Evolutionary conservation across 805 yeast genomes (phyloP), one percentile per base, ranked within the genome.

Genomic region (Ascoidea rubescens): DNA sequence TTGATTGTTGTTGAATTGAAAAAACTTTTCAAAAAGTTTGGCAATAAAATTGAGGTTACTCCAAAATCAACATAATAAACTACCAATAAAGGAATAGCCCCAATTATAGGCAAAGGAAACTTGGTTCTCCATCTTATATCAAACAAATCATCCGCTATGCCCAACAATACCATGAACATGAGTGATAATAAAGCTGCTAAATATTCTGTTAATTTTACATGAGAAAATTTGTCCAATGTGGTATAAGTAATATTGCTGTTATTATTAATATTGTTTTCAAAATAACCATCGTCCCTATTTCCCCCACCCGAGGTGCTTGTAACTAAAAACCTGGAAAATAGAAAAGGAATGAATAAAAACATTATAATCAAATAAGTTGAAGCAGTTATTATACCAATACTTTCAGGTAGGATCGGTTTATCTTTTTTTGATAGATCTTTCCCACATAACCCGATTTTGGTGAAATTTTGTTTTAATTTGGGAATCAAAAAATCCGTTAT

Each of bases 81-180:
- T 16, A 91, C 78, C 54, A 93, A 72, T 59, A 93, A 72, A 5
- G 99, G 99, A 47, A 93, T 80, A 1, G 96, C 82, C 0, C 96
- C 96, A 52, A 93, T 79, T 0, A 96, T 96, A 0, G 99, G 99
- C 58, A 93, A 64, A 61, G 93, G 88, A 69, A 93, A 88, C 71
- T 93, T 93, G 70, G 93, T 96, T 63, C 99, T 75, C 99, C 99
- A 93, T 59, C 96, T 77, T 56, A 93, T 80, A 66, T 93, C 99
- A 62, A 93, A 93, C 60, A 93, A 72, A 69, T 93, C 99, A 66
- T 93, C 99, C 49, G 95, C 84, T 33, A 93, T 73, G 0, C 99
- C 99, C 47, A 93, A 71, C 47, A 93, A 69, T 14, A 89, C 74
- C 64, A 93, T 90, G 57, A 88, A 79, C 67, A 88, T 88, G 49